These are phyloP conservation scores for Yamadazyma ubonensis DNA, from an alignment of 805 yeast species.

Conservation along the genomic window DNA sequence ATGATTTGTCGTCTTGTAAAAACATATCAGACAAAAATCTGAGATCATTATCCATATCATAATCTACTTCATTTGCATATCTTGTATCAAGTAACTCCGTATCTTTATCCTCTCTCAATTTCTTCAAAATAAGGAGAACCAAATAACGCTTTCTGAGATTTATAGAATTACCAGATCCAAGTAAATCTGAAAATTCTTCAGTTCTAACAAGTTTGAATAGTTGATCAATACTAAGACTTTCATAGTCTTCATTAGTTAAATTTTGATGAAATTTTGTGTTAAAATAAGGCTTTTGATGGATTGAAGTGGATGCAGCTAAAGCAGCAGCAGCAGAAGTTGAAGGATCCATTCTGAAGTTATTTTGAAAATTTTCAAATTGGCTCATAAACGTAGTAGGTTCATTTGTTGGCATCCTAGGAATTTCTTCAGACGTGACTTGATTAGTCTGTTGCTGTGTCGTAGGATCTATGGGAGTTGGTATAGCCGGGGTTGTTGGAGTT, in stretches of 20 bases:
- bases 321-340: slow-evolving; percentile 16
- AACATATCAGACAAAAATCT: slow-evolving; percentile 42
- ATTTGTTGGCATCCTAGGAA: no score
- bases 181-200: slow-evolving; percentile 16
- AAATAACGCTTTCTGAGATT: slow-evolving; percentile 38
- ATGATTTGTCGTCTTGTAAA: slow-evolving; percentile 32
- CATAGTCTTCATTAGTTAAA: slow-evolving; percentile 41
- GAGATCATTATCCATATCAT: slow-evolving; percentile 42
- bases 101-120: slow-evolving; percentile 38
- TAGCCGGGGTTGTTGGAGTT: not conserved
- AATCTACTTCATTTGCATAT: slow-evolving; percentile 30
- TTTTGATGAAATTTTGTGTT: slow-evolving; percentile 21
- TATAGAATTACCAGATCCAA: slow-evolving; percentile 14
- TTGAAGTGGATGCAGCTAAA: slow-evolving; percentile 10
- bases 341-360: slow-evolving; percentile 11
- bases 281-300: slow-evolving; percentile 17
- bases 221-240: slow-evolving; percentile 35
- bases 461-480: no score
- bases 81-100: slow-evolving; percentile 32
- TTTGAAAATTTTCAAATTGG: slow-evolving; percentile 16
- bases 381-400: slow-evolving; percentile 10
- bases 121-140: slow-evolving; percentile 35
- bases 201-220: slow-evolving; percentile 36
- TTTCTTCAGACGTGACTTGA: not conserved
- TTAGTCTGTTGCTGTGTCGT: no score